A percentile compares a stretch with the other conserved stretches of the same genome.
phyloP scores from a whole-genome alignment of 2,329 filamentous ascomycete genomes.

The Xylaria sp. region DNA sequence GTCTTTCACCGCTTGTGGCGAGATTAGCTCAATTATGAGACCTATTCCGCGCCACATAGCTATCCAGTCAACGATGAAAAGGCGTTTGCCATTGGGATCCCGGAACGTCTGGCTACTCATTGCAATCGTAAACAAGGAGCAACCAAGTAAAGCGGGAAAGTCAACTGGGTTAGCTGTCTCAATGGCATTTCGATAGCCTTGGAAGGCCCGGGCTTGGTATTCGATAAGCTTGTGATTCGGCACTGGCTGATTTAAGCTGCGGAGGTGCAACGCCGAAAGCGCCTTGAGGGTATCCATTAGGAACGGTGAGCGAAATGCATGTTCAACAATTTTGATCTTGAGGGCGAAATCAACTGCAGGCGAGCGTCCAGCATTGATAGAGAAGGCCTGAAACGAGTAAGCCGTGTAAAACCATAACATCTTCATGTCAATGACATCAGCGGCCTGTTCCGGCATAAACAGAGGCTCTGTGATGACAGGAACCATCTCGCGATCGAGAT shows the following conservation, averaged over 20 bases:
- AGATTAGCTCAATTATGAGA: constrained; percentile 57
- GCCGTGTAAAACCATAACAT: constrained; percentile 66
- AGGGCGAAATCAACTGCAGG: constrained; percentile 56
- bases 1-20: constrained; percentile 47
- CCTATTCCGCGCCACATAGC: constrained; percentile 65
- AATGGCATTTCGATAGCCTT: constrained; percentile 63
- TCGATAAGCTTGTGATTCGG: constrained; percentile 53
- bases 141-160: constrained; percentile 61
- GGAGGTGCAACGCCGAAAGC: constrained; percentile 61
- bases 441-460: constrained; percentile 50
- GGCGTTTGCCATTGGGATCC: constrained; percentile 55
- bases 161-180: constrained; percentile 57
- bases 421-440: constrained; percentile 59
- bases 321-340: constrained; percentile 58
- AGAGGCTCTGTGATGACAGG: constrained; percentile 51
- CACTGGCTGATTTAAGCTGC: constrained; percentile 53
- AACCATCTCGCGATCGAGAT: constrained; percentile 9
- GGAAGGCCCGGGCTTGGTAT: constrained; percentile 62
- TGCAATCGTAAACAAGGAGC: constrained; percentile 62
- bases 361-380: constrained; percentile 52
- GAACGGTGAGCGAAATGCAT: constrained; percentile 63
- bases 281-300: constrained; percentile 66
- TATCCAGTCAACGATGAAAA: constrained; percentile 67
- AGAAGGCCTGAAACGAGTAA: constrained; percentile 59
- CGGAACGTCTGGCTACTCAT: constrained; percentile 63